These are phyloP conservation scores for Magnaporthiopsis poae DNA, from an alignment of 2,329 filamentous ascomycete genomes.

Conservation along the genomic window DNA sequence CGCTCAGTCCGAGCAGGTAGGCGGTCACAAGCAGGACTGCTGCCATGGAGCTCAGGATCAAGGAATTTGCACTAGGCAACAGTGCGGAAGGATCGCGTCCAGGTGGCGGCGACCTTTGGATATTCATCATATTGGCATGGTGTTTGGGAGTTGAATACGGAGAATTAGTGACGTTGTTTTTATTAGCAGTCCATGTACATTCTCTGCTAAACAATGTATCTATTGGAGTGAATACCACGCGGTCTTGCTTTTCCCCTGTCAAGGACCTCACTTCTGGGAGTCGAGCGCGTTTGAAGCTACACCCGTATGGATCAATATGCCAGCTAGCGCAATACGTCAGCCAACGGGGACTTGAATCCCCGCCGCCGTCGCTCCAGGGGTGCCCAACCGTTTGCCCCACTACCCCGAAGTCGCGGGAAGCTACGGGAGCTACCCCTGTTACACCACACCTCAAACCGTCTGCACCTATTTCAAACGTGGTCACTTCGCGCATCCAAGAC, in stretches of 20 bases:
- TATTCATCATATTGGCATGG: background rate
- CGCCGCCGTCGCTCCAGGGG: background rate
- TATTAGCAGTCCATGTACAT: background rate
- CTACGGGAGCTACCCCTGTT: constrained; percentile 1
- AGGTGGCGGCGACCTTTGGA: background rate
- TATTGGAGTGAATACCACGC: background rate
- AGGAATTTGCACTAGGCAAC: background rate
- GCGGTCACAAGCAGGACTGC: background rate
- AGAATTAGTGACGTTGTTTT: background rate
- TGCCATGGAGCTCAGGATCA: too few species aligned
- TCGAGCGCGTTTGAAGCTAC: background rate
- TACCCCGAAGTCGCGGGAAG: background rate
- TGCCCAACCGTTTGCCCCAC: background rate
- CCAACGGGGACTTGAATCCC: background rate
- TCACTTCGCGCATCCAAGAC: background rate
- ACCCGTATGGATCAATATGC: background rate
- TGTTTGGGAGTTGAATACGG: background rate
- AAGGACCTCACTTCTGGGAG: background rate
- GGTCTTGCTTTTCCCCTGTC: too few species aligned
- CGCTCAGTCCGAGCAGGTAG: constrained; percentile 50
- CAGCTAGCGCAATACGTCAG: background rate
- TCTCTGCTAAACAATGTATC: too few species aligned
- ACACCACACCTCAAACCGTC: background rate
- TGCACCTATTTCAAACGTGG: constrained; percentile 7
- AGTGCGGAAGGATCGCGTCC: background rate